Evolutionary conservation across 495 filamentous ascomycete species (phyloP).

Genomic region (Pyrenopolyporus hunteri): DNA sequence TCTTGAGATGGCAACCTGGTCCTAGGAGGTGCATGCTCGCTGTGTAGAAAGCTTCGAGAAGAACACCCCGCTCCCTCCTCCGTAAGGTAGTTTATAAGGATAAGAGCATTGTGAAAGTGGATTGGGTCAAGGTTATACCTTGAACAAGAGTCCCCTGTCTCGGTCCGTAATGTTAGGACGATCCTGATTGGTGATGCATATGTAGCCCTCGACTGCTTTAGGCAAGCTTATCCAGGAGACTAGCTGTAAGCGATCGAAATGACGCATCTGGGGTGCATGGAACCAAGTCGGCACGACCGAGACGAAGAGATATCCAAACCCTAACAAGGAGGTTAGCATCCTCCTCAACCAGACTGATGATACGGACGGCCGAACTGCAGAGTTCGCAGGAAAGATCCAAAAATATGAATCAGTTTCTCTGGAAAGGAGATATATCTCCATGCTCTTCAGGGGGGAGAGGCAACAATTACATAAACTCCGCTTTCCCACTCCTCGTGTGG

Average conservation of each 20-base stretch:
- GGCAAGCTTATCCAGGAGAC: constrained; percentile 17
- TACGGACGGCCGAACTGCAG: constrained; percentile 4
- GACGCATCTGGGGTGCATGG: constrained; percentile 39
- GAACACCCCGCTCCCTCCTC: constrained; percentile 29
- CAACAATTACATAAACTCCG: constrained; percentile 25
- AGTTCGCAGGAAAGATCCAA: constrained; percentile 21
- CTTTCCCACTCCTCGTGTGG: constrained; percentile 18
- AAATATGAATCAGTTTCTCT: constrained; percentile 4
- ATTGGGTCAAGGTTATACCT: constrained; percentile 31
- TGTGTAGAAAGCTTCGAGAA: constrained; percentile 36
- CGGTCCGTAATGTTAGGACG: constrained; percentile 26
- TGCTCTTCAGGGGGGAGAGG: not conserved
- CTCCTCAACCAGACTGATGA: constrained; percentile 24
- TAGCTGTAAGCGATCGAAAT: constrained; percentile 33
- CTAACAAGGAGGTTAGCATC: constrained; percentile 3
- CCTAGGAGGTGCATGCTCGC: constrained; percentile 14
- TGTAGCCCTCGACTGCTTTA: constrained; percentile 23
- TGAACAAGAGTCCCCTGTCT: constrained; percentile 30
- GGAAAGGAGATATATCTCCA: constrained; percentile 10
- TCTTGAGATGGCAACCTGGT: constrained; percentile 18
- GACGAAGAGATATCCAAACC: constrained; percentile 12
- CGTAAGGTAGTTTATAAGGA: constrained; percentile 3
- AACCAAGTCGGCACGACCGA: constrained; percentile 33
- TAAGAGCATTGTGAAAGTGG: constrained; percentile 14
- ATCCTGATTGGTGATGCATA: constrained; percentile 27